Conservation (phyloP, 495 filamentous ascomycete genomes). For the Cenococcum geophilum region DNA sequence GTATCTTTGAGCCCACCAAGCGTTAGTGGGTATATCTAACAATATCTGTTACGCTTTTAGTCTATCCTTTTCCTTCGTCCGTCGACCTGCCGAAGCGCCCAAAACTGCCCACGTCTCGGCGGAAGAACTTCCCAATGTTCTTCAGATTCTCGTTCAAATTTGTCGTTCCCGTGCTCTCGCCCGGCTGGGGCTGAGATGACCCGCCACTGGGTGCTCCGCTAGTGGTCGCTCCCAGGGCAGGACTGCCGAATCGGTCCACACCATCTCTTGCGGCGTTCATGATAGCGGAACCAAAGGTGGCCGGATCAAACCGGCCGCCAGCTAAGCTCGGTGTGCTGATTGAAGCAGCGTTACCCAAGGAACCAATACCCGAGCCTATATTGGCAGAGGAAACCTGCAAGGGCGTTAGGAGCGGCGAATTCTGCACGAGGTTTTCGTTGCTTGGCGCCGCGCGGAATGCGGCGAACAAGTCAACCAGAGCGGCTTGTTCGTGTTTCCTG, state of each 20-base stretch:
- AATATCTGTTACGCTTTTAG: no score
- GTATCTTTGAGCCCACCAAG: no score
- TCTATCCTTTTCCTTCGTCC: conserved; percentile 23
- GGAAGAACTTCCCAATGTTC: conserved; percentile 95
- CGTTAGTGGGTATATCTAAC: no score
- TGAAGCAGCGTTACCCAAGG: conserved; percentile 40
- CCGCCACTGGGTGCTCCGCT: conserved; percentile 28
- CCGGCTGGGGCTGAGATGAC: conserved; percentile 30
- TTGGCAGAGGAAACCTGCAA: conserved; percentile 42
- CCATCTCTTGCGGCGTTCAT: conserved; percentile 86
- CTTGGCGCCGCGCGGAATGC: conserved; percentile 63
- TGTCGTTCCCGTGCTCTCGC: conserved; percentile 28
- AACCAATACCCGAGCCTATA: conserved; percentile 39
- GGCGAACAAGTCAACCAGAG: conserved; percentile 82
- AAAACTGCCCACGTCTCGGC: conserved; percentile 77
- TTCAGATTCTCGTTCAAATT: conserved; percentile 86
- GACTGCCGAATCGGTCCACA: conserved; percentile 76
- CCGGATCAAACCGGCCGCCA: conserved; percentile 65
- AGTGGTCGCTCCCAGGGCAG: conserved; percentile 38
- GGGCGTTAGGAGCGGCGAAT: conserved; percentile 56
- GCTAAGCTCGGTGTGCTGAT: conserved; percentile 29
- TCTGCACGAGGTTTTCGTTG: conserved; percentile 51
- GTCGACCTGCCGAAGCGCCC: conserved; percentile 47
- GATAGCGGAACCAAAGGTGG: conserved; percentile 59
- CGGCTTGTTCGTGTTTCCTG: conserved; percentile 57